Evolutionary conservation across 1,284 basidiomycete genomes (phyloP), one percentile per base, ranked within the genome.

Genomic region (Leccinum fuscescens): DNA sequence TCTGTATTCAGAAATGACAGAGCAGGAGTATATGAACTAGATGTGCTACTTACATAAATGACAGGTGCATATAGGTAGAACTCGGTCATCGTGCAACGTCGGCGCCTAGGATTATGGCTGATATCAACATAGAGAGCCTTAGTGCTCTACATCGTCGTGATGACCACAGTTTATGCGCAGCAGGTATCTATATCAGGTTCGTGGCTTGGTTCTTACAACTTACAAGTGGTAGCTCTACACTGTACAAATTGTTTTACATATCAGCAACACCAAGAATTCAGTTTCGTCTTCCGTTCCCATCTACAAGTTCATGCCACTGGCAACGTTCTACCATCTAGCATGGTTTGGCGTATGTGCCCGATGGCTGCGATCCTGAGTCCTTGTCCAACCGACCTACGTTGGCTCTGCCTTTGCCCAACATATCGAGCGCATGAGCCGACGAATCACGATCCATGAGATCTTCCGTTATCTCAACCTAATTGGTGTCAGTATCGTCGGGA

Each of bases 261-360:
- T 56, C 46, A 39, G 14, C 15, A 1, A 42, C 29, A 14, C 17
- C 8, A 2, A 24, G 5, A n/a, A 3, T n/a, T 55, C 24, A 22
- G 27, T 5, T 46, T 48, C 31, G 14, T 7, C 31, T 35, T 29
- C 22, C 55, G 31, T 50, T 3, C 22, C 14, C 15, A 24, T 44
- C 6, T 17, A 20, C 20, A 44, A 4, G 42, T n/a, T 50, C 15
- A 50, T 27, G 12, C 6, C 27, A 42, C 51, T 14, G 17, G 5
- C 22, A 20, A n/a, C 44, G 27, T 39, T 53, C n/a, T 22, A 52
- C 29, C 60, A 37, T 63, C 78, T 74, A 89, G 70, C 87, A 90
- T 27, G 81, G 75, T 70, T 86, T 89, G 48, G 88, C 79, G 68
- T 83, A 90, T 2, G 89, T 89, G 17, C 88, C 88, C 52, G 79